Evolutionary conservation across 176 grass and related monocot genomes (phyloP).

Genomic region (Musa beccarii): DNA sequence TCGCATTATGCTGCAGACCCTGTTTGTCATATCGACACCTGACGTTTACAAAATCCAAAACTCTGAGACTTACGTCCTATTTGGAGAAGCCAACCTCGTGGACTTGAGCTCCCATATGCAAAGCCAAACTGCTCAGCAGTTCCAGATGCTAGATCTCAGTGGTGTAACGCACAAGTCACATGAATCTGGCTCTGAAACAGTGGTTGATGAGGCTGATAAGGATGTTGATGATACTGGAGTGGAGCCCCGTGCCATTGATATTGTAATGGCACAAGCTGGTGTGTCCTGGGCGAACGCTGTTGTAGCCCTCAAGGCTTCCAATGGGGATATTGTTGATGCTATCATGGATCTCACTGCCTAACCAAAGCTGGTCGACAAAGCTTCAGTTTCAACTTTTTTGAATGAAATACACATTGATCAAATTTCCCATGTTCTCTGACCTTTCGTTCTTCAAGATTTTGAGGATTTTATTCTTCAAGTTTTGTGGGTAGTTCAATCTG

Average conservation of each 20-base stretch:
- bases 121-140: slow-evolving; percentile 6
- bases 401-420: neutral
- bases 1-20: neutral
- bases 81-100: slow-evolving; percentile 3
- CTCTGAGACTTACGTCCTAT: slow-evolving; percentile 7
- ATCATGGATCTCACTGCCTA: slow-evolving; percentile 12
- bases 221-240: neutral
- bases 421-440: neutral
- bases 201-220: neutral
- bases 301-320: neutral
- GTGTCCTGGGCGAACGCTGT: slow-evolving; percentile 2
- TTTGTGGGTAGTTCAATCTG: too few species aligned
- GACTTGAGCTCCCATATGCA: slow-evolving; percentile 11
- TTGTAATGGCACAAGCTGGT: slow-evolving; percentile 13
- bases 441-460: too few species aligned
- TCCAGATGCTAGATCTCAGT: neutral
- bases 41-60: slow-evolving; percentile 14
- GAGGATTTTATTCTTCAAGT: too few species aligned
- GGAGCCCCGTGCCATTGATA: neutral
- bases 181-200: neutral
- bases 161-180: neutral
- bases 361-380: neutral
- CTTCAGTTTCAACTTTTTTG: neutral
- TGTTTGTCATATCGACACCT: slow-evolving; percentile 9
- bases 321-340: slow-evolving; percentile 11